Conservation (phyloP, 129 eudicot species). For the Arctium minus region DNA sequence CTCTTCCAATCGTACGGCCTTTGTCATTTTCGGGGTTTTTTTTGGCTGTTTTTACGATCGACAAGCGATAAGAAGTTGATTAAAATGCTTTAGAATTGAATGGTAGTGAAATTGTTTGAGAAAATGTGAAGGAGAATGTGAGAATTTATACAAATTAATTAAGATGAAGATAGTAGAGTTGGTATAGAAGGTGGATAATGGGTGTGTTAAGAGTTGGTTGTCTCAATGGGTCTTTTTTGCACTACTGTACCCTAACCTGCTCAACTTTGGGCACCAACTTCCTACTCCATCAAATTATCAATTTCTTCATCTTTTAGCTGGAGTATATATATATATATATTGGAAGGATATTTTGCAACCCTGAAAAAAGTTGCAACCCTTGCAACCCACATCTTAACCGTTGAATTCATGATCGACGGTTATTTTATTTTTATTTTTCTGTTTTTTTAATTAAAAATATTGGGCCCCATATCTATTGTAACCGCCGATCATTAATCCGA, state of each 20-base stretch:
- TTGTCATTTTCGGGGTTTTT: constrained; percentile 15
- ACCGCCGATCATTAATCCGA: too few species aligned
- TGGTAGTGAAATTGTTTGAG: constrained; percentile 17
- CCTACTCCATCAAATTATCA: constrained; percentile 28
- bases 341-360: too few species aligned
- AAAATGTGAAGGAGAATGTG: constrained; percentile 7
- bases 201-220: constrained; percentile 24
- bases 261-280: constrained; percentile 36
- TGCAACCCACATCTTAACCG: too few species aligned
- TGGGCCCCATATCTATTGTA: too few species aligned
- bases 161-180: constrained; percentile 26
- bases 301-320: constrained; percentile 19
- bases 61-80: constrained; percentile 15
- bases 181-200: constrained; percentile 1
- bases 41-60: background rate
- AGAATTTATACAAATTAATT: constrained; percentile 5
- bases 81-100: background rate
- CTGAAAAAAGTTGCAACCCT: too few species aligned
- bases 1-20: constrained; percentile 43
- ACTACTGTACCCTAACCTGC: constrained; percentile 26
- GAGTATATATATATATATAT: background rate
- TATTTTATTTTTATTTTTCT: too few species aligned
- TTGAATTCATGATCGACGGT: too few species aligned
- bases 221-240: constrained; percentile 14
- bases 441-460: too few species aligned